Evolutionary conservation across 768 basidiomycete species (phyloP), one percentile per base, ranked within the genome.

Genomic region (Sarcodon sp.): DNA sequence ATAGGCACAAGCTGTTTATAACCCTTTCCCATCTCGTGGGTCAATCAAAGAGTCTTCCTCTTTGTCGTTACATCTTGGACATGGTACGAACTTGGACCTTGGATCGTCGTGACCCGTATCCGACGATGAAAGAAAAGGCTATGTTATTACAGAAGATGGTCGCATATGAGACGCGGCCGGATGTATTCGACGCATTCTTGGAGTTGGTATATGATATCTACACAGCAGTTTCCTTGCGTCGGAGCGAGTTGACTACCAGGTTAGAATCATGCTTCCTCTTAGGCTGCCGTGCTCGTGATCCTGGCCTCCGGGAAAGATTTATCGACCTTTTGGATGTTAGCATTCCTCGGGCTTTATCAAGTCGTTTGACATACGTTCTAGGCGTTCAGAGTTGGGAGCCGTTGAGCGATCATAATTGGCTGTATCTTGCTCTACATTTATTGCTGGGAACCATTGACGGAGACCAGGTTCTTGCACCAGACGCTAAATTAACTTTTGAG

Each of bases 351-450:
- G 83, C 85, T 1, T 72, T 96, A 9, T 77, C 78, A 50, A 80
- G 75, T 50, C 84, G 96, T 27, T 63, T 99, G 43, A 83, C 85
- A 36, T 97, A 93, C 62, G 80, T 98, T 53, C 70, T 94, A 35
- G 91, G 87, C 21, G 84, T 93, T 12, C 94, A 98, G 64, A 90
- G 73, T 56, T 99, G 96, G 96, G 96, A 98, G 49, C 77, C 83
- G 1, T 65, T 99, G 15, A 79, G 87, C 2, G 91, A 94, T 51
- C 79, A 87, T 47, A 90, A 96, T 57, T 99, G 96, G 96, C 83
- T 93, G 33, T 83, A 87, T 54, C 73, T 98, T 15, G 90, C 92
- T 12, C 69, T 97, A 27, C 86, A 94, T 57, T 79, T 97, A 33
- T 67, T 98, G 7, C 75, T 98, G 13, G 87, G 89, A n/a, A 69